Evolutionary conservation across 768 basidiomycete genomes (phyloP), one percentile per base, ranked within the genome.

Genomic region (Phylloporus sp.): DNA sequence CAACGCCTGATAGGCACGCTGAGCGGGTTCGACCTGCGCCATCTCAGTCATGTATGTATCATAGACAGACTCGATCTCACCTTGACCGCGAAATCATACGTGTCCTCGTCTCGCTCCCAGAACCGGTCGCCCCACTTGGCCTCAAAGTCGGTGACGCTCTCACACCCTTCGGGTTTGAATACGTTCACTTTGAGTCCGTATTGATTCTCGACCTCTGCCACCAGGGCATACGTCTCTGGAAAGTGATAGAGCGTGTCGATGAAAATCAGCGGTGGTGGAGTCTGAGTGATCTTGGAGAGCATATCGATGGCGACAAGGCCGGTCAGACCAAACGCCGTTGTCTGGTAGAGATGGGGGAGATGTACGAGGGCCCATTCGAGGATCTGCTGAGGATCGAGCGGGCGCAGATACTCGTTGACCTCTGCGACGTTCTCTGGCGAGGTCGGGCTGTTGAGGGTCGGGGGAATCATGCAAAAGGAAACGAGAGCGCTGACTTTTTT

Each of bases 191-290:
- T 77, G 34, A 83, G 74, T n/a, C 75, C 74, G 68, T 98, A 99
- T 54, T 76, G 80, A 58, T 76, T 67, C 62, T 85, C 82, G 16
- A 94, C 90, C n/a, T 85, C 82, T 32, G 86, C 80, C 10, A 95
- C 87, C 40, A 99, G 85, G 50, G 85, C 84, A 62, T 97, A 86
- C 5, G 95, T 98, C 73, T 97, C 91, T 4, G 76, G 74, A 71
- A 99, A 99, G 73, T 98, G 97, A 66, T 97, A 93, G 13, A 98
- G 77, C 0, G 97, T 98, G 73, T 99, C 95, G 66, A 97, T 72
- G 74, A 99, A 98, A 73, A 98, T 93, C 18, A 97, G 79, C 1
- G 94, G 92, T 1, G 90, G 90, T 18, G 29, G 60, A 11, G 22
- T 23, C 24, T 73, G 53, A 3, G 86, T 85, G 55, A 94, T 74